A percentile compares a stretch with the other conserved stretches of the same genome.
Conservation (phyloP, 805 yeast species). For the Candida pseudofarinosa region DNA sequence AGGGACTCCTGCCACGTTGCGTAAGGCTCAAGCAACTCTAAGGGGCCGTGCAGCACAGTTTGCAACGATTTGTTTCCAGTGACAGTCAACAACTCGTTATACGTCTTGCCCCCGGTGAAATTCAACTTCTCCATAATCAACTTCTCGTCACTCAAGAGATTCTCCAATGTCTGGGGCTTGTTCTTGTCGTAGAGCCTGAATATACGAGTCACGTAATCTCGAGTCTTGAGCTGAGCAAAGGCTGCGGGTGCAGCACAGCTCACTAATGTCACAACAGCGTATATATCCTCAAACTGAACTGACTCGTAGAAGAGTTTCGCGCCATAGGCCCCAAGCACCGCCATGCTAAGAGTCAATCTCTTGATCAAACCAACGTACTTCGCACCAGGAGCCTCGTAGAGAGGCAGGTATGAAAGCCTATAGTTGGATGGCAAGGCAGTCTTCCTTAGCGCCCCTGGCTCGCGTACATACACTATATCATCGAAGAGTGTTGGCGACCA, state of each 20-base stretch:
- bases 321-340: slow-evolving; percentile 56
- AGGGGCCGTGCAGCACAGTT: slow-evolving; percentile 23
- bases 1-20: slow-evolving; percentile 39
- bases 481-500: slow-evolving; percentile 44
- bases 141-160: slow-evolving; percentile 57
- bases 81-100: slow-evolving; percentile 57
- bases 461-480: slow-evolving; percentile 41
- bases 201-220: slow-evolving; percentile 67
- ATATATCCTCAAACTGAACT: slow-evolving; percentile 47
- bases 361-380: slow-evolving; percentile 61
- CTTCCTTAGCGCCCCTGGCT: slow-evolving; percentile 36
- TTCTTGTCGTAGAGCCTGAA: slow-evolving; percentile 64
- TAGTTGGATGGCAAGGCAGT: slow-evolving; percentile 48
- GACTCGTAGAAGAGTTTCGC: slow-evolving; percentile 57
- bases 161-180: slow-evolving; percentile 61
- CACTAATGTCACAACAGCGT: slow-evolving; percentile 42
- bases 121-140: slow-evolving; percentile 65
- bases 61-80: slow-evolving; percentile 31
- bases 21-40: slow-evolving; percentile 20
- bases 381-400: slow-evolving; percentile 62
- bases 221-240: slow-evolving; percentile 46
- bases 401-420: slow-evolving; percentile 55
- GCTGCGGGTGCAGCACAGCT: slow-evolving; percentile 56
- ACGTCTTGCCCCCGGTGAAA: slow-evolving; percentile 61
- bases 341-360: slow-evolving; percentile 58